A percentile compares a stretch with the other conserved stretches of the same genome.
These are phyloP conservation scores for Leucogyrophana mollusca DNA, from an alignment of 768 basidiomycete genomes.

Conservation along the genomic window DNA sequence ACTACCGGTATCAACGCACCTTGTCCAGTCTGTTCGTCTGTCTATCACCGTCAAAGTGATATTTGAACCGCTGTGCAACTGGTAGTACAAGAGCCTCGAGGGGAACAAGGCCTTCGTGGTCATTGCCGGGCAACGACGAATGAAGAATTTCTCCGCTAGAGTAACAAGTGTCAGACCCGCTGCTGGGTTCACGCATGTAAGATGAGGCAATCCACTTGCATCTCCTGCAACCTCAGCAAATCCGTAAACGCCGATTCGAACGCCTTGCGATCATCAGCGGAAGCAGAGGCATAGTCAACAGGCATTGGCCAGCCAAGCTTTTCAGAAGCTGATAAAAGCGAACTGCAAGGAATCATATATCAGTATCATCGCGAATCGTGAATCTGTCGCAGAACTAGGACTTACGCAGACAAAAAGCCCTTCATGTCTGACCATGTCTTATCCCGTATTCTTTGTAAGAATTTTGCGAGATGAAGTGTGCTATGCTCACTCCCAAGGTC, in stretches of 20 bases:
- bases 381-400: constrained; percentile 9
- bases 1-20: constrained; percentile 38
- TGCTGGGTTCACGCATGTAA: neutral
- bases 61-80: constrained; percentile 85
- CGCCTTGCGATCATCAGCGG: constrained; percentile 47
- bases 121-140: constrained; percentile 11
- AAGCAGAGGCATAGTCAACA: constrained; percentile 58
- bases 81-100: constrained; percentile 83
- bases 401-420: constrained; percentile 59
- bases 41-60: constrained; percentile 86
- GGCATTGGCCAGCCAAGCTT: constrained; percentile 82
- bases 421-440: constrained; percentile 81
- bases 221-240: constrained; percentile 70
- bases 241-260: constrained; percentile 83
- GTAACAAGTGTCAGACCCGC: constrained; percentile 5
- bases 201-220: constrained; percentile 48
- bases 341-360: constrained; percentile 37
- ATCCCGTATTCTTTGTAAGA: constrained; percentile 61
- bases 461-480: constrained; percentile 56
- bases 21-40: constrained; percentile 93
- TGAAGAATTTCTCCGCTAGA: constrained; percentile 54
- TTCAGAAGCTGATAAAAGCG: constrained; percentile 65
- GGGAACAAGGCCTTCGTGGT: constrained; percentile 67
- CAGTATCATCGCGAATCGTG: constrained; percentile 1
- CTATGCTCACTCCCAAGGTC: constrained; percentile 44